phyloP scores from a whole-genome alignment of 129 eudicot species.

The Arctium lappa region DNA sequence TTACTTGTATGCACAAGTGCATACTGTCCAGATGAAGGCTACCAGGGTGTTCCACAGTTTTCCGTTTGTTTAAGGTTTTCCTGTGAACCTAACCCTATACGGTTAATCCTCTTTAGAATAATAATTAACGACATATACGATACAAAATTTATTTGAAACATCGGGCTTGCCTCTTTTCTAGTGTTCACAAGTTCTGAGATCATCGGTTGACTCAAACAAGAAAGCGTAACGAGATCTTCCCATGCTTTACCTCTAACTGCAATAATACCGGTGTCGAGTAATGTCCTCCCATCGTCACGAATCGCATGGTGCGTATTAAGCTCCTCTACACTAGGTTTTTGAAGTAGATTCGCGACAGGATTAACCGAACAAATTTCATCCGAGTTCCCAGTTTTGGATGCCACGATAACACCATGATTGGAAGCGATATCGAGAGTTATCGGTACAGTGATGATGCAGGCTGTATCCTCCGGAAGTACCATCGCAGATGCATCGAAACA shows the following conservation, averaged over 20 bases:
- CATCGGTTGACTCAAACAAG: constrained; percentile 72
- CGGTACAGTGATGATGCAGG: constrained; percentile 91
- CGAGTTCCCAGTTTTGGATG: constrained; percentile 48
- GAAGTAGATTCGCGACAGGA: constrained; percentile 80
- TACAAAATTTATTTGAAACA: neutral
- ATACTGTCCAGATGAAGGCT: no score
- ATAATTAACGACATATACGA: neutral
- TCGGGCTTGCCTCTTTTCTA: constrained; percentile 61
- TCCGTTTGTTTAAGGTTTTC: no score
- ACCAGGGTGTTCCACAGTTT: no score
- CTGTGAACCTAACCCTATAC: no score
- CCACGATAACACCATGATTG: constrained; percentile 95
- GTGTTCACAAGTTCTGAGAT: constrained; percentile 64
- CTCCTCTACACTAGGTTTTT: constrained; percentile 79
- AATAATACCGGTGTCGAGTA: constrained; percentile 92
- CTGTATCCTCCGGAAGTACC: constrained; percentile 83
- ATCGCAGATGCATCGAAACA: constrained; percentile 90
- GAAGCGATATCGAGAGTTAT: constrained; percentile 94
- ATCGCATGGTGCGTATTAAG: constrained; percentile 66
- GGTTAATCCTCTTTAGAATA: neutral
- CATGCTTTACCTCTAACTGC: constrained; percentile 94
- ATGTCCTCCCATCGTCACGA: constrained; percentile 85
- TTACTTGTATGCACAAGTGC: no score
- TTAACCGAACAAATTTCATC: constrained; percentile 40
- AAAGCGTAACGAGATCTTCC: constrained; percentile 74